Evolutionary conservation across 108 stramenopile species (phyloP).

Genomic region (Pseudonitzschia delicatissima): DNA sequence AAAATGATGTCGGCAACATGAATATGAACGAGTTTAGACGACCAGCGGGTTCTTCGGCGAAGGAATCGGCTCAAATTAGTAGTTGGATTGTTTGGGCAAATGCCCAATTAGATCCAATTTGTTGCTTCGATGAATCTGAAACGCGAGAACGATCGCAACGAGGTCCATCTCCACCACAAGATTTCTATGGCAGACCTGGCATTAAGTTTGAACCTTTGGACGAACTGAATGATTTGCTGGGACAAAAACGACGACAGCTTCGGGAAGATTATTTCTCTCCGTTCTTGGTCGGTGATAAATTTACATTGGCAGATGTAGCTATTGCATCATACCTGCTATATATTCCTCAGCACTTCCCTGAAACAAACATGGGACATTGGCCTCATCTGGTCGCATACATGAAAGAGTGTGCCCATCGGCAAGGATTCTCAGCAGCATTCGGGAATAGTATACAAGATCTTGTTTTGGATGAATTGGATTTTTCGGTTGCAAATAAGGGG

Average conservation of each 20-base stretch:
- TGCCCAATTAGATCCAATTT: slow-evolving; percentile 80
- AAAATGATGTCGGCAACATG: background rate
- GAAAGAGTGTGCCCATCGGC: slow-evolving; percentile 63
- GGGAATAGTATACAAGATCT: slow-evolving; percentile 18
- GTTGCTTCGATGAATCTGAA: slow-evolving; percentile 49
- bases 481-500: background rate
- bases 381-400: slow-evolving; percentile 75
- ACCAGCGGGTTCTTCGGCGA: slow-evolving; percentile 7
- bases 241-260: background rate
- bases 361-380: slow-evolving; percentile 49
- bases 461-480: slow-evolving; percentile 1
- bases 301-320: slow-evolving; percentile 80
- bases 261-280: background rate
- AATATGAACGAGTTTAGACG: background rate
- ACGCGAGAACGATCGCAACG: background rate
- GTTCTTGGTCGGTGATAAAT: slow-evolving; percentile 54
- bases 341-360: slow-evolving; percentile 76
- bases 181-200: slow-evolving; percentile 64
- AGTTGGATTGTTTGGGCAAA: slow-evolving; percentile 84
- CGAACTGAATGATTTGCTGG: slow-evolving; percentile 20
- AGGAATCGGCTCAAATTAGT: slow-evolving; percentile 40
- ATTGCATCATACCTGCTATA: slow-evolving; percentile 73
- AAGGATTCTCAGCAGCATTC: slow-evolving; percentile 67
- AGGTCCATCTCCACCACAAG: slow-evolving; percentile 35
- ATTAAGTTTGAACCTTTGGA: slow-evolving; percentile 57